Conservation (phyloP, 2,329 filamentous ascomycete species). For the Neurospora sp. region DNA sequence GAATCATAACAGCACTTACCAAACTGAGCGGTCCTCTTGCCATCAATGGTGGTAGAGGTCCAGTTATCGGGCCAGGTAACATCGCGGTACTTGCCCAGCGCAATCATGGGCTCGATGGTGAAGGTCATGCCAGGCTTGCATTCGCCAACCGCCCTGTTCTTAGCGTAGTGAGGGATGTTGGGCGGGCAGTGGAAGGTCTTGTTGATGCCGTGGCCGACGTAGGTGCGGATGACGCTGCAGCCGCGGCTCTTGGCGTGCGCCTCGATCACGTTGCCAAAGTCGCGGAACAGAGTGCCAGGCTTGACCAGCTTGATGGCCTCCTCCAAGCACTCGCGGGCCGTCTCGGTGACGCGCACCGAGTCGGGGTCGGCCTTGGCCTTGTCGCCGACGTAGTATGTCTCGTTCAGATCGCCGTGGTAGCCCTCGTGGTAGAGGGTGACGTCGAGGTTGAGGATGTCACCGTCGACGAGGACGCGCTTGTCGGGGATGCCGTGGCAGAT, state of each 20-base stretch:
- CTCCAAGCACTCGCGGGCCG: conserved; percentile 81
- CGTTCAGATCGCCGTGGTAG: conserved; percentile 94
- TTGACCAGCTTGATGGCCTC: conserved; percentile 86
- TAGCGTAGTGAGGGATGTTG: conserved; percentile 93
- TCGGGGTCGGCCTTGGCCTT: conserved; percentile 77
- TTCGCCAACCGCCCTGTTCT: conserved; percentile 93
- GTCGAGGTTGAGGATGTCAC: conserved; percentile 96
- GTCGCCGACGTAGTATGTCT: conserved; percentile 96
- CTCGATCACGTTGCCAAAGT: conserved; percentile 91
- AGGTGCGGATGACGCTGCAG: conserved; percentile 89
- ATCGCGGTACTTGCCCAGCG: conserved; percentile 79
- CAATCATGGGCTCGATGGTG: conserved; percentile 98
- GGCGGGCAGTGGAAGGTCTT: conserved; percentile 87
- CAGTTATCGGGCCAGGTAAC: conserved; percentile 98
- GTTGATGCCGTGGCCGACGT: conserved; percentile 94
- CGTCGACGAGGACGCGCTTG: conserved; percentile 74
- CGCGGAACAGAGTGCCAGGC: conserved; percentile 83
- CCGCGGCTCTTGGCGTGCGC: conserved; percentile 78
- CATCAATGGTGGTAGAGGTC: conserved; percentile 91
- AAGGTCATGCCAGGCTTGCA: conserved; percentile 98
- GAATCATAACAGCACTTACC: conserved; percentile 40
- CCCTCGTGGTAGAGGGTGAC: conserved; percentile 90
- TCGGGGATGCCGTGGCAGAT: conserved; percentile 99
- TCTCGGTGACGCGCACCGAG: conserved; percentile 81
- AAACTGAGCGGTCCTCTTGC: conserved; percentile 85